These are phyloP conservation scores for Penicillium psychrosexuale DNA, from an alignment of 2,329 filamentous ascomycete genomes.

Conservation along the genomic window DNA sequence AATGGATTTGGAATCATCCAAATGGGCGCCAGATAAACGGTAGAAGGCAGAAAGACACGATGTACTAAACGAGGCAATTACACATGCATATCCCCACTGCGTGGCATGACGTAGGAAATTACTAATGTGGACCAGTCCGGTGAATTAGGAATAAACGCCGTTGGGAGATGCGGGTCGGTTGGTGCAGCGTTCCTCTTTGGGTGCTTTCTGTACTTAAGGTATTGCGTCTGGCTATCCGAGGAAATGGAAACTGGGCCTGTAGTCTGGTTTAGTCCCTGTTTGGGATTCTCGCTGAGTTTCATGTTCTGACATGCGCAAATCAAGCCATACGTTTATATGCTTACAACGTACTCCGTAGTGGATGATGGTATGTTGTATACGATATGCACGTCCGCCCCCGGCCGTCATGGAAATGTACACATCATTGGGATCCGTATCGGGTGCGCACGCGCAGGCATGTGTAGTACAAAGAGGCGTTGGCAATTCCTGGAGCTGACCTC, in stretches of 20 bases:
- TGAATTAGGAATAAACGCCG: not conserved
- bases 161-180: not conserved
- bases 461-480: not conserved
- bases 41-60: not conserved
- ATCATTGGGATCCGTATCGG: not conserved
- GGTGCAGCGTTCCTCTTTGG: not conserved
- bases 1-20: not conserved
- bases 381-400: not conserved
- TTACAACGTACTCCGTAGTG: not conserved
- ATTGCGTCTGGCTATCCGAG: not conserved
- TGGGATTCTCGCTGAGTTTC: not conserved
- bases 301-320: not conserved
- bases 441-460: not conserved
- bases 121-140: not conserved
- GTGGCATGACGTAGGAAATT: not conserved
- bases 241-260: not conserved
- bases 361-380: not conserved
- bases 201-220: not conserved
- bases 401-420: not conserved
- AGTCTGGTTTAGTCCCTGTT: not conserved
- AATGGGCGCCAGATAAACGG: not conserved
- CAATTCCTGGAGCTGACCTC: not conserved
- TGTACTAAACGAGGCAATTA: not conserved
- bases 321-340: not conserved
- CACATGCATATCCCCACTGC: not conserved